These are phyloP conservation scores for Pythium apleroticum DNA, from an alignment of 352 stramenopile species.

Conservation along the genomic window DNA sequence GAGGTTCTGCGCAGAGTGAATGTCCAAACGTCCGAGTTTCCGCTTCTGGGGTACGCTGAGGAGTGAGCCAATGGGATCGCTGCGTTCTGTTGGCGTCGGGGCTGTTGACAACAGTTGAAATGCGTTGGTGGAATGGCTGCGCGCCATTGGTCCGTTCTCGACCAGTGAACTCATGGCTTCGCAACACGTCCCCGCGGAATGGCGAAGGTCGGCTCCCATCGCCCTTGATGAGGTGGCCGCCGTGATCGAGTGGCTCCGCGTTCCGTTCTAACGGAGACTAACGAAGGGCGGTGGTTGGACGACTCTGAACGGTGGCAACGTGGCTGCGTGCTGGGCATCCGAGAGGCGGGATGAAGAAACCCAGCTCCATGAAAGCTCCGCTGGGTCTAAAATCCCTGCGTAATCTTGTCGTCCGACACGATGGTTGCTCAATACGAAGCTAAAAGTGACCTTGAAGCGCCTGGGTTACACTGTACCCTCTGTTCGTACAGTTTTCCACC, in stretches of 20 bases:
- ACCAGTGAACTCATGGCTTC: constrained; percentile 24
- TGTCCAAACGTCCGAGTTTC: constrained; percentile 13
- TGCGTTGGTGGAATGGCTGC: constrained; percentile 27
- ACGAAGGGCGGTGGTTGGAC: not conserved
- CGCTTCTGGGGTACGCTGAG: constrained; percentile 1
- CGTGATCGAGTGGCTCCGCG: not conserved
- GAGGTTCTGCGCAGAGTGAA: constrained; percentile 3
- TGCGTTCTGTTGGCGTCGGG: constrained; percentile 6
- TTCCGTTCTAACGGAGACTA: not conserved
- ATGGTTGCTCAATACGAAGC: not conserved
- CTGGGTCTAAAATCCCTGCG: not conserved
- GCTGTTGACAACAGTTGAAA: not conserved
- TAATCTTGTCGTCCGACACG: not conserved
- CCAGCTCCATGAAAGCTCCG: not conserved
- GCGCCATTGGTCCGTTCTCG: constrained; percentile 19
- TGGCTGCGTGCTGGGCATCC: not conserved
- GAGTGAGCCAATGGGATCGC: constrained; percentile 8
- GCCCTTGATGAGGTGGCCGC: not conserved
- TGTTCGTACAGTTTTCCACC: too few relatives aligned
- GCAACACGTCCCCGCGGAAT: constrained; percentile 22
- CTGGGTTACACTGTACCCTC: constrained; percentile 1
- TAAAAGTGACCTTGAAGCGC: constrained; percentile 1
- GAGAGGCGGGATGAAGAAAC: constrained; percentile 13
- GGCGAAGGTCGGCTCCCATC: not conserved
- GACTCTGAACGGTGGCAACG: not conserved